Conservation (phyloP, 225 moss, liverwort and hornwort species). For the Marchantia paleacea region DNA sequence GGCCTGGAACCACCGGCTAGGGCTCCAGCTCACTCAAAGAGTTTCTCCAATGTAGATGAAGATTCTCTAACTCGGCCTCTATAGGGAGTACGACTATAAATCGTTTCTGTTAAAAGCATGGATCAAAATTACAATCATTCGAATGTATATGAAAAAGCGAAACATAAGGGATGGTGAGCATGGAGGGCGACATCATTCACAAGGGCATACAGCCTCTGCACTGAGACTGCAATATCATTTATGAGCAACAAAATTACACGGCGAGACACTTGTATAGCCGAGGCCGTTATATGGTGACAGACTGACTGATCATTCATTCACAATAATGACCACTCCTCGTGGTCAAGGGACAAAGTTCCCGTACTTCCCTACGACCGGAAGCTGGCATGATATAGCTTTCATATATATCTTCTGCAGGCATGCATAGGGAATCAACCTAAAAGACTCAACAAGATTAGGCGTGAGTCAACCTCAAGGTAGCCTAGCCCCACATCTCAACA, state of each 20-base stretch:
- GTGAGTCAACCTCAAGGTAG: conserved; percentile 23
- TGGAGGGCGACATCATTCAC: conserved; percentile 12
- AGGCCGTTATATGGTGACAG: conserved; percentile 18
- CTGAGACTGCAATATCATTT: conserved; percentile 15
- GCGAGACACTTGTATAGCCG: conserved; percentile 20
- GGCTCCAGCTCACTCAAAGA: background rate
- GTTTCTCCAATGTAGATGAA: conserved; percentile 9
- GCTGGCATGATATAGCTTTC: conserved; percentile 15
- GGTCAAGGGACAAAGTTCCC: conserved; percentile 31
- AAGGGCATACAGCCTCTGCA: conserved; percentile 19
- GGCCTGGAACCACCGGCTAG: background rate
- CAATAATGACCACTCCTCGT: conserved; percentile 24
- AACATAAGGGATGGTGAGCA: conserved; percentile 3
- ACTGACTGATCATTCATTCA: conserved; percentile 21
- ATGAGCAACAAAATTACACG: conserved; percentile 22
- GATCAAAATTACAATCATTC: background rate
- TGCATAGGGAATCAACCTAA: conserved; percentile 10
- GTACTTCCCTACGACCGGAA: conserved; percentile 22
- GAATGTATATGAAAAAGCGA: background rate
- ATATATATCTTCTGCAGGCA: conserved; percentile 13
- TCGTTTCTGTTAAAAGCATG: background rate
- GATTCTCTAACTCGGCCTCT: conserved; percentile 1
- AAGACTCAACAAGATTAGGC: conserved; percentile 20
- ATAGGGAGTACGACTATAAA: background rate
- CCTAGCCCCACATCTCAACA: conserved; percentile 26